phyloP scores from a whole-genome alignment of 2,329 filamentous ascomycete genomes.

The Pseudogymnoascus destructans region DNA sequence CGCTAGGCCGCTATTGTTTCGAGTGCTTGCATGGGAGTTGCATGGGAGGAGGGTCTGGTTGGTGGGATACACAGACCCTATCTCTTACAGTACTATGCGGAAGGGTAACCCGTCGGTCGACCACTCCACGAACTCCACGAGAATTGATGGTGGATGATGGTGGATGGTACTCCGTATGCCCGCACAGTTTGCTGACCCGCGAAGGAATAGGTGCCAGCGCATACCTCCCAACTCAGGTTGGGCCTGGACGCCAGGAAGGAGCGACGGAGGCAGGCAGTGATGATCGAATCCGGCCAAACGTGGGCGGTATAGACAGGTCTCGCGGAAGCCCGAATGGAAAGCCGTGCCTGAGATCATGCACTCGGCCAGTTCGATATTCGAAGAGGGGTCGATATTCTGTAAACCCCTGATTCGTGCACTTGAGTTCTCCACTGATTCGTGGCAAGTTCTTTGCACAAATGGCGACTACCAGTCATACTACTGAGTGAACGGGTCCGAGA shows the following conservation, averaged over 20 bases:
- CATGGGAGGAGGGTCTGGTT: not conserved
- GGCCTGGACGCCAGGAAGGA: not conserved
- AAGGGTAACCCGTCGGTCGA: not conserved
- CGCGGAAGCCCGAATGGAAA: not conserved
- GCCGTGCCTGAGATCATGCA: not conserved
- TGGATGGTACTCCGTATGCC: not conserved
- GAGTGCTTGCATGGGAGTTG: not conserved
- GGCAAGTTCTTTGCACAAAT: not conserved
- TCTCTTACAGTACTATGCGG: not conserved
- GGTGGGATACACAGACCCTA: not conserved
- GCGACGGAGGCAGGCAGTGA: not conserved
- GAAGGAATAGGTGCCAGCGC: not conserved
- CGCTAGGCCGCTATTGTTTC: not conserved
- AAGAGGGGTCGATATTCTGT: not conserved
- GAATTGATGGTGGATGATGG: not conserved
- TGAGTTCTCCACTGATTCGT: not conserved
- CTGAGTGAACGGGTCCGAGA: not conserved
- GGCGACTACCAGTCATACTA: not conserved
- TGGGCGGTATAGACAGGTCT: not conserved
- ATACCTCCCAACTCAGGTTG: not conserved
- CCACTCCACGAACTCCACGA: not conserved
- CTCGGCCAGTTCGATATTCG: not conserved
- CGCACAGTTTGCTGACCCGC: not conserved
- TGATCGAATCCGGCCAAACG: not conserved
- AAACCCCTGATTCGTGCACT: constrained; percentile 2